Conservation (phyloP, 495 filamentous ascomycete genomes). For the Podospora tetraspora region DNA sequence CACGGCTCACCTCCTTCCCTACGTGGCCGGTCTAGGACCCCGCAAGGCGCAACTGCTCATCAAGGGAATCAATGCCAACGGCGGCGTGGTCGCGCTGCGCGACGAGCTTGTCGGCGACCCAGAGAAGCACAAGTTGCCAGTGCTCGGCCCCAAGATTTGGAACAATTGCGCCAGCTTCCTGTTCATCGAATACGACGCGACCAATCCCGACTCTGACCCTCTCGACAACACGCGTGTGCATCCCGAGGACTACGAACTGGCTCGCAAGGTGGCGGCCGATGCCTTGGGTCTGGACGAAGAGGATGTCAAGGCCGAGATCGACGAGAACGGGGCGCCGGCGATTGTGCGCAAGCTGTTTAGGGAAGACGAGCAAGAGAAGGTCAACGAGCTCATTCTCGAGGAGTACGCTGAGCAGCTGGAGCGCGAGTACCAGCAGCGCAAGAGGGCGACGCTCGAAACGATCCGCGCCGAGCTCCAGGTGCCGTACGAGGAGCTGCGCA, state of each 20-base stretch:
- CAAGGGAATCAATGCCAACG: constrained; percentile 82
- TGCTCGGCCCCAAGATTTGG: constrained; percentile 86
- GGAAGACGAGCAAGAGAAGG: constrained; percentile 85
- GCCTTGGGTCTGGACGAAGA: constrained; percentile 94
- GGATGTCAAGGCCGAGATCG: constrained; percentile 88
- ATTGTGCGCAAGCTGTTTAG: constrained; percentile 89
- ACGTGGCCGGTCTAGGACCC: constrained; percentile 87
- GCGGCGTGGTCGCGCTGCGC: constrained; percentile 73
- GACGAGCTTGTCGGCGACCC: constrained; percentile 82
- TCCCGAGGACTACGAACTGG: constrained; percentile 96
- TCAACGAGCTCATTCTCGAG: constrained; percentile 93
- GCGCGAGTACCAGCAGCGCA: constrained; percentile 84
- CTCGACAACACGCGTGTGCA: constrained; percentile 95
- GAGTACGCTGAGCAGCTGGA: constrained; percentile 96
- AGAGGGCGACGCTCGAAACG: constrained; percentile 92
- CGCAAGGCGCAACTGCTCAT: constrained; percentile 82
- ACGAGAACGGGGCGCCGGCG: constrained; percentile 79
- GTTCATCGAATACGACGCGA: constrained; percentile 76
- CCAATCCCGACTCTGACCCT: constrained; percentile 76
- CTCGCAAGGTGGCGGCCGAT: constrained; percentile 96
- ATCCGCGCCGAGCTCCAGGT: constrained; percentile 89
- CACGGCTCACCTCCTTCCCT: constrained; percentile 81
- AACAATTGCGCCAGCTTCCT: constrained; percentile 95
- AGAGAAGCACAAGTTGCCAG: constrained; percentile 66
- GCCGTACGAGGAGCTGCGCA: constrained; percentile 90